Conservation (phyloP, 2,329 filamentous ascomycete species). For the Ceratocystis cubensis region DNA sequence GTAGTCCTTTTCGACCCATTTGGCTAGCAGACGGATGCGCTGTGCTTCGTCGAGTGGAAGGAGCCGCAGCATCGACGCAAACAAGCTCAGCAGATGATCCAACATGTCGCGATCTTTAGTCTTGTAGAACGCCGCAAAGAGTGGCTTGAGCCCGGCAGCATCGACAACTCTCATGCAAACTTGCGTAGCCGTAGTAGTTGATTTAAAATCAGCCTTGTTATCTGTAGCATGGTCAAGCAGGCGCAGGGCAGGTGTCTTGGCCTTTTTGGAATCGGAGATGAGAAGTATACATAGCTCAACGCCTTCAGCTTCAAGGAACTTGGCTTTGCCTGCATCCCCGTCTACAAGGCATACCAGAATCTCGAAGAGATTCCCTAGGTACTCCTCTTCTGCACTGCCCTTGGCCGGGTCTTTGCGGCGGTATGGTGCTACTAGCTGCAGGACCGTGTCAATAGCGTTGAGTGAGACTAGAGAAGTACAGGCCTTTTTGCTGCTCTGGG, state of each 20-base stretch:
- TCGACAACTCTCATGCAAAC: slow-evolving; percentile 70
- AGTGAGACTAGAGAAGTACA: slow-evolving; percentile 48
- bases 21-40: slow-evolving; percentile 74
- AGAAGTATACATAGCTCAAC: slow-evolving; percentile 86
- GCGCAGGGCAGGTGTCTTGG: slow-evolving; percentile 63
- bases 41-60: slow-evolving; percentile 65
- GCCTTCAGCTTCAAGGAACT: slow-evolving; percentile 81
- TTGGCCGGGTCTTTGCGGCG: slow-evolving; percentile 74
- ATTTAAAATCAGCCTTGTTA: slow-evolving; percentile 23
- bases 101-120: slow-evolving; percentile 55
- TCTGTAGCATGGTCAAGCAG: slow-evolving; percentile 69
- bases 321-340: slow-evolving; percentile 58
- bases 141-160: slow-evolving; percentile 67
- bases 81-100: slow-evolving; percentile 75
- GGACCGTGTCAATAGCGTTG: slow-evolving; percentile 64
- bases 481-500: slow-evolving; percentile 61
- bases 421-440: slow-evolving; percentile 76
- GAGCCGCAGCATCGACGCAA: slow-evolving; percentile 66
- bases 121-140: slow-evolving; percentile 84
- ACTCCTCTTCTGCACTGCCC: slow-evolving; percentile 84
- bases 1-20: slow-evolving; percentile 92
- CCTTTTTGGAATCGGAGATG: slow-evolving; percentile 72
- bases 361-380: slow-evolving; percentile 88
- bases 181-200: slow-evolving; percentile 38
- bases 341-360: slow-evolving; percentile 69